A percentile compares a stretch with the other conserved stretches of the same genome.
These are phyloP conservation scores for Coemansia guatemalensis DNA, from an alignment of 192 early-diverging fungal genomes.

Conservation along the genomic window DNA sequence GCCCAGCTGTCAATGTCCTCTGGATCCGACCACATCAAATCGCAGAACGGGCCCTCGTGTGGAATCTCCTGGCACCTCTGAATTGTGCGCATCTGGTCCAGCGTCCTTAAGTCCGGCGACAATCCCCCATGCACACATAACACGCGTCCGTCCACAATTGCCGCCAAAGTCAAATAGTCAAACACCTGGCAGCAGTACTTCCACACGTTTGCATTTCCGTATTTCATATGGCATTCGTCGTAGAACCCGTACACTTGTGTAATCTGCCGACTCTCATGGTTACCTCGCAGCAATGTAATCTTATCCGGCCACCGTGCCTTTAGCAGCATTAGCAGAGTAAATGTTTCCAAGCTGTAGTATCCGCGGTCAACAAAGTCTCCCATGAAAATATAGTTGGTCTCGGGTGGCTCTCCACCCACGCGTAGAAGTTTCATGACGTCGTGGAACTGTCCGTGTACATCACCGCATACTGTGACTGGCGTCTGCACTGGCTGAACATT, in stretches of 20 bases:
- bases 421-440: slow-evolving; percentile 94
- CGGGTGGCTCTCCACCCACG: slow-evolving; percentile 92
- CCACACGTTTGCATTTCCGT: slow-evolving; percentile 87
- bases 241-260: slow-evolving; percentile 98
- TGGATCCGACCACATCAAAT: slow-evolving; percentile 53
- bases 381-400: slow-evolving; percentile 98
- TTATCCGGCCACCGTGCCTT: slow-evolving; percentile 98
- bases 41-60: slow-evolving; percentile 53
- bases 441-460: slow-evolving; percentile 98
- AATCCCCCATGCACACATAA: slow-evolving; percentile 96
- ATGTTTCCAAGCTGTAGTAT: slow-evolving; percentile 96
- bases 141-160: slow-evolving; percentile 86
- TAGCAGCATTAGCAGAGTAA: slow-evolving; percentile 87
- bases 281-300: slow-evolving; percentile 92
- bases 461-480: slow-evolving; percentile 97
- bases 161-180: slow-evolving; percentile 89
- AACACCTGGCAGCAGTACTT: slow-evolving; percentile 94
- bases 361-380: slow-evolving; percentile 99
- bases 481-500: slow-evolving; percentile 96
- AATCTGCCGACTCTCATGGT: slow-evolving; percentile 96
- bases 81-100: slow-evolving; percentile 94
- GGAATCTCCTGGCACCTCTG: slow-evolving; percentile 80
- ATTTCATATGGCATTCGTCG: slow-evolving; percentile 88
- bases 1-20: slow-evolving; percentile 88
- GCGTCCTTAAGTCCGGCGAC: slow-evolving; percentile 88